Base-by-base conservation (phyloP, 495 filamentous ascomycete species). In the Penicillium macrosclerotiorum region DNA sequence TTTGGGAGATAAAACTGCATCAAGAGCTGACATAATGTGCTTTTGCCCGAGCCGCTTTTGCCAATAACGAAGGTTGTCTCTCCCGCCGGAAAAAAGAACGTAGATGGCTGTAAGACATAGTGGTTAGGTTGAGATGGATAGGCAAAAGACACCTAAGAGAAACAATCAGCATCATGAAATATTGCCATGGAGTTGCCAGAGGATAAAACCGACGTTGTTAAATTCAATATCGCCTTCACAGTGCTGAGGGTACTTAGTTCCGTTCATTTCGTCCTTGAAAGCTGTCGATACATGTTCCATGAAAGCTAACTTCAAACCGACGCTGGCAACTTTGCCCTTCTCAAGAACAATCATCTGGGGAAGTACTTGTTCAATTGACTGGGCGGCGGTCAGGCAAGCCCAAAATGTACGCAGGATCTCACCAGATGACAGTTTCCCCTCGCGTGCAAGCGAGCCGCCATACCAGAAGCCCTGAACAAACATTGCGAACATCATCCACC, bases 381-480 rank as follows among this genome's bases (percentile, higher is more conserved):
- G 84, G 14, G 87, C 81, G 7, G 86, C 86, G 44, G 80, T 81
- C 30, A 95, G 71, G 19, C 83, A 86, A 11, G 85, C 79, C 76
- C 89, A 94, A 50, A 96, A 95, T 0, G 89, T 87, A 3, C 89
- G 91, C 33, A 96, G 60, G 13, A 96, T 80, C 36, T 83, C 74
- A 5, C 86, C 91, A 1, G 89, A 68, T 11, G 75, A 74, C 29
- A 80, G 65, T 13, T 75, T 60, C 2, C 74, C 76, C 5, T 67
- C 59, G 8, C 65, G 65, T 14, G 90, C 80, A 5, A 95, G 71
- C 1, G 75, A 64, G 38, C 82, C 80, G 0, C 90, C 91, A 61
- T 90, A 95, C 81, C 88, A 96, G 54, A 98, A 96, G 0, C 91
- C 92, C 53, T 90, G 80, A 1, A 95, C 86, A 44, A 97, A 96